These are phyloP conservation scores for Cucumis hystrix DNA, from an alignment of 306 rosid species.

Conservation along the genomic window DNA sequence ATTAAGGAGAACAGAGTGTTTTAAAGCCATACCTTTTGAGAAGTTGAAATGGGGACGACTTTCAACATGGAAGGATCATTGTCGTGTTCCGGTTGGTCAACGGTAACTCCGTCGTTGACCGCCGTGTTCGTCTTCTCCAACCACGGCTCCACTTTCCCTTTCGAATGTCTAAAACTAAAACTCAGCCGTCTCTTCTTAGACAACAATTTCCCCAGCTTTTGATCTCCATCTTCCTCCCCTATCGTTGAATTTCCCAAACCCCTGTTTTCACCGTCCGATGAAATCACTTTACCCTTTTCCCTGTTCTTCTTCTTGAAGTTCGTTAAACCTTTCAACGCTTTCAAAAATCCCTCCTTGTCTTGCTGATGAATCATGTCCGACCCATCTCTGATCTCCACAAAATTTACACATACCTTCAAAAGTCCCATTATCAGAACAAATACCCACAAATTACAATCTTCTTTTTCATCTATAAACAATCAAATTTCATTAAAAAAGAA, in stretches of 20 bases:
- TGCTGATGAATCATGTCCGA: conserved; percentile 10
- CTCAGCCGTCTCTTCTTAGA: conserved; percentile 26
- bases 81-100: not conserved
- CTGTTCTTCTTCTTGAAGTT: conserved; percentile 20
- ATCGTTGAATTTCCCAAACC: not conserved
- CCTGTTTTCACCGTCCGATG: conserved; percentile 4
- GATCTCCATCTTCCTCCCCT: conserved; percentile 13
- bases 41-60: not conserved
- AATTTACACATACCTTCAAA: conserved; percentile 31
- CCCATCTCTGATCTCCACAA: conserved; percentile 22
- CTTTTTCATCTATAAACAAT: not conserved
- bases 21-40: not conserved
- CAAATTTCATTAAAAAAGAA: not conserved
- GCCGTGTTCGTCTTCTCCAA: conserved; percentile 1
- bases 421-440: not conserved
- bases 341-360: conserved; percentile 12
- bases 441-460: not conserved
- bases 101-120: not conserved
- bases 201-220: conserved; percentile 11
- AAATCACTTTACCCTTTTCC: conserved; percentile 9
- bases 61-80: not conserved
- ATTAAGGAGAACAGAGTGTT: not conserved
- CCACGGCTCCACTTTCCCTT: conserved; percentile 14
- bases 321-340: conserved; percentile 16
- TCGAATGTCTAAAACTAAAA: conserved; percentile 1